Percentiles rank a stretch among this genome's conserved stretches.
phyloP scores from a whole-genome alignment of 2,329 filamentous ascomycete species.

The Cadophora sp. region DNA sequence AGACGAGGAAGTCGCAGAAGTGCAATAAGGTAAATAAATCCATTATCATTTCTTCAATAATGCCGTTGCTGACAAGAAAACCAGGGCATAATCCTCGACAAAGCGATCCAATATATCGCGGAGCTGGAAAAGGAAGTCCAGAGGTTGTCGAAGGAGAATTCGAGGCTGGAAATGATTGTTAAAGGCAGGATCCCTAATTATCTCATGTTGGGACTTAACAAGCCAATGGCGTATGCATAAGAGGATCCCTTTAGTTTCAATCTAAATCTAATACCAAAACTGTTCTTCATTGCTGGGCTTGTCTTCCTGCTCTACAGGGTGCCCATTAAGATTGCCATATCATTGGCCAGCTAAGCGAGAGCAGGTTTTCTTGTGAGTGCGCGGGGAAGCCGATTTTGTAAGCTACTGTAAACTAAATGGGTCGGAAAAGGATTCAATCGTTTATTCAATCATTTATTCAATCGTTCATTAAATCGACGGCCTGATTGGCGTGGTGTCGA shows the following conservation, averaged over 20 bases:
- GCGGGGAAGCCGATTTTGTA: too few relatives aligned
- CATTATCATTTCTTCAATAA: conserved; percentile 12
- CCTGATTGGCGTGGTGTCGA: too few relatives aligned
- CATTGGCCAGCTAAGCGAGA: too few relatives aligned
- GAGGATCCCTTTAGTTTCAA: conserved; percentile 14
- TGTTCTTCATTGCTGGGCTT: background rate
- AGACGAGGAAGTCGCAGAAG: conserved; percentile 17
- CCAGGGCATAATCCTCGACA: conserved; percentile 15
- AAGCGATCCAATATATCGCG: conserved; percentile 14
- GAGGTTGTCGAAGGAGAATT: conserved; percentile 17
- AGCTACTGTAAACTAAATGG: too few relatives aligned
- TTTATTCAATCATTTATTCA: too few relatives aligned
- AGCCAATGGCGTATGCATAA: conserved; percentile 8
- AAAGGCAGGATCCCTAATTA: conserved; percentile 13
- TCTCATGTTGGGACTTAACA: conserved; percentile 10
- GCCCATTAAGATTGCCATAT: too few relatives aligned
- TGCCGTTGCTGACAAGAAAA: conserved; percentile 13
- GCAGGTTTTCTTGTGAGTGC: too few relatives aligned
- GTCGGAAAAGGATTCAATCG: too few relatives aligned
- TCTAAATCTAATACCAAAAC: background rate
- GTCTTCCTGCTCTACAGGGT: too few relatives aligned
- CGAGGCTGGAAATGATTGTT: conserved; percentile 6
- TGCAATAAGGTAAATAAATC: conserved; percentile 20
- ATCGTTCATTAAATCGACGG: too few relatives aligned
- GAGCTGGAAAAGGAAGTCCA: conserved; percentile 14